Percentiles rank a stretch among this genome's conserved stretches.
phyloP scores from a whole-genome alignment of 2,329 filamentous ascomycete genomes.

The Fusarium subtropicale region DNA sequence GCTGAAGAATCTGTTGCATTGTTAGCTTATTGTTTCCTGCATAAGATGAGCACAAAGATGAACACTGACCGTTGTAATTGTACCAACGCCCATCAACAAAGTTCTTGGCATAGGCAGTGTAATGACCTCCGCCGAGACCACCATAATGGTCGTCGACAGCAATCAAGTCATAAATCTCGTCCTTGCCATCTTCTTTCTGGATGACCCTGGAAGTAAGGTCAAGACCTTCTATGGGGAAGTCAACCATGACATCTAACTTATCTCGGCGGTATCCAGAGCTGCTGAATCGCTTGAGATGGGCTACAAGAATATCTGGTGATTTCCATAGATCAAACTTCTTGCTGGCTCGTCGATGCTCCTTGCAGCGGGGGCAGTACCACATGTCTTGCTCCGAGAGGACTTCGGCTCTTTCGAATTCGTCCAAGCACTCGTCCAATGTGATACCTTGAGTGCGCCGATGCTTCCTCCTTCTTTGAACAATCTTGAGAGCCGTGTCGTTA shows the following conservation, averaged over 20 bases:
- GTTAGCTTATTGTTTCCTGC: conserved; percentile 55
- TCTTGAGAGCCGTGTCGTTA: conserved; percentile 73
- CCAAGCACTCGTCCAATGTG: conserved; percentile 87
- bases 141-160: conserved; percentile 97
- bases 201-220: conserved; percentile 85
- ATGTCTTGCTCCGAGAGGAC: conserved; percentile 94
- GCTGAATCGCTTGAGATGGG: conserved; percentile 96
- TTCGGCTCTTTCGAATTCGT: conserved; percentile 94
- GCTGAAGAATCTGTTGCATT: conserved; percentile 76
- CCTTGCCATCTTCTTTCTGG: conserved; percentile 81
- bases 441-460: conserved; percentile 71
- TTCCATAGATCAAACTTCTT: conserved; percentile 99
- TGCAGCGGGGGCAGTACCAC: conserved; percentile 97
- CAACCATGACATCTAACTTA: conserved; percentile 90
- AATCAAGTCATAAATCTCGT: conserved; percentile 90
- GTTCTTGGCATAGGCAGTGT: conserved; percentile 94
- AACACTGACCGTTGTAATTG: conserved; percentile 87
- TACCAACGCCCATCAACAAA: conserved; percentile 93
- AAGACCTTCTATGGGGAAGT: conserved; percentile 89
- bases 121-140: conserved; percentile 92
- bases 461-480: conserved; percentile 72
- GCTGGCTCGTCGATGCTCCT: conserved; percentile 89
- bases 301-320: conserved; percentile 91
- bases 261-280: conserved; percentile 84
- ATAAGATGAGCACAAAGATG: background rate